Conservation (phyloP, 192 early-diverging fungal genomes). For the Phycomyces blakesleeanus region DNA sequence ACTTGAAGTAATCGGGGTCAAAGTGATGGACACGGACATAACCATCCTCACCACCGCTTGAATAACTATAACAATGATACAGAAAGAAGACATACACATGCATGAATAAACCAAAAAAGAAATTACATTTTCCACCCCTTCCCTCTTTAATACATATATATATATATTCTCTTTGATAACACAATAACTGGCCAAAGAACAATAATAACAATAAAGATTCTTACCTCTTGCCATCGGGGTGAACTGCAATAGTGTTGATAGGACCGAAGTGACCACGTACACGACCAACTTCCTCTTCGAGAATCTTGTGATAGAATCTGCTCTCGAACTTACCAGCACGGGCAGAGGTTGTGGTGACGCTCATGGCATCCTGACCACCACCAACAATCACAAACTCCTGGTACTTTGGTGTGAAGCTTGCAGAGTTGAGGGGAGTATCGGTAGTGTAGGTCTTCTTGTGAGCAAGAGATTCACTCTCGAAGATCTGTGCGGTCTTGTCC, state of each 20-base stretch:
- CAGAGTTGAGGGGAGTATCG: conserved; percentile 90
- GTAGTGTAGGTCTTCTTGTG: conserved; percentile 82
- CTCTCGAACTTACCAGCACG: conserved; percentile 96
- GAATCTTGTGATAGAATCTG: conserved; percentile 94
- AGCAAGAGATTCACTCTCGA: conserved; percentile 81
- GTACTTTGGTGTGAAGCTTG: conserved; percentile 78
- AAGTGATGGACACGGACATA: conserved; percentile 95
- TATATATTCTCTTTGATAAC: no score
- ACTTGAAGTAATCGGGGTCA: conserved; percentile 93
- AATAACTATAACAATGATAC: conserved; percentile 66
- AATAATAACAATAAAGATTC: background rate
- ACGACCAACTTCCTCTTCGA: conserved; percentile 95
- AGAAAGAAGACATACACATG: no score
- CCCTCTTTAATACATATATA: no score
- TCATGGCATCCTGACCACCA: conserved; percentile 98
- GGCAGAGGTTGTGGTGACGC: conserved; percentile 86
- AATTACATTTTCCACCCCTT: no score
- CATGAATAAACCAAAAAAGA: no score
- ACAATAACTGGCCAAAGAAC: no score
- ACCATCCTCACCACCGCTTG: conserved; percentile 97
- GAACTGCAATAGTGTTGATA: conserved; percentile 97
- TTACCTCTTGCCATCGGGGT: conserved; percentile 82
- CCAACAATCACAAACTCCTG: conserved; percentile 85
- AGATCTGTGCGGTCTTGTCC: conserved; percentile 88
- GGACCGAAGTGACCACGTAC: conserved; percentile 99